Base-by-base conservation (phyloP, 2,329 filamentous ascomycete genomes). In the Blastomyces parvus region DNA sequence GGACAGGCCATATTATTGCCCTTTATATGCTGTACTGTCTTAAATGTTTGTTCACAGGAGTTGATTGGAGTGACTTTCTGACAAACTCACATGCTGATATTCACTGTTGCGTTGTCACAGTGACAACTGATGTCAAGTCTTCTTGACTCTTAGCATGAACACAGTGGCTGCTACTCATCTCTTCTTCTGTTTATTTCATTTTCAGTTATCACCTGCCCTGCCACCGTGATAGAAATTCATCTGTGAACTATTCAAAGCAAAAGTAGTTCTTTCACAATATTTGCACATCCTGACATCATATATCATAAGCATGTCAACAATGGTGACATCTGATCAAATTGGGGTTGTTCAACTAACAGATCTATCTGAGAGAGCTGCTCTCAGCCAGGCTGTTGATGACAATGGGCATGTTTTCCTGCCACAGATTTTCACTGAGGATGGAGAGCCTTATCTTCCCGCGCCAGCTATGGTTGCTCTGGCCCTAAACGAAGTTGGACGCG, bases 401-500 rank as follows among this genome's bases (percentile, higher is more conserved):
- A 59, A 61, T 13, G 59, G 58, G 6, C 17, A 4, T 44, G n/a
- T 63, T 17, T 27, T 13, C 14, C 46, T 61, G n/a, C 36, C 50
- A 2, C 61, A 44, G 46, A 59, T 36, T 56, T 33, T 55, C 25
- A 38, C 58, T 30, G 36, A 27, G 13, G 44, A 63, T 38, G 62
- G 50, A 8, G 44, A 53, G 17, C 17, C 30, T 44, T n/a, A 40
- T 38, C 57, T 63, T 5, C 58, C 62, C 17, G 30, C 57, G 13
- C 40, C 57, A 56, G 62, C 58, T n/a, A 52, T 57, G 25, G 40
- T 63, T 46, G 59, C 58, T 17, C 40, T 63, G 25, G 59, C 57
- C 1, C 50, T 63, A 11, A 63, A 60, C 25, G 62, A 63, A 61
- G 62, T 42, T 36, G 62, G 62, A 5, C 62, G 62, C 14, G 36